phyloP scores from a whole-genome alignment of 2,329 filamentous ascomycete species.

The Neoarthrinium moseri region DNA sequence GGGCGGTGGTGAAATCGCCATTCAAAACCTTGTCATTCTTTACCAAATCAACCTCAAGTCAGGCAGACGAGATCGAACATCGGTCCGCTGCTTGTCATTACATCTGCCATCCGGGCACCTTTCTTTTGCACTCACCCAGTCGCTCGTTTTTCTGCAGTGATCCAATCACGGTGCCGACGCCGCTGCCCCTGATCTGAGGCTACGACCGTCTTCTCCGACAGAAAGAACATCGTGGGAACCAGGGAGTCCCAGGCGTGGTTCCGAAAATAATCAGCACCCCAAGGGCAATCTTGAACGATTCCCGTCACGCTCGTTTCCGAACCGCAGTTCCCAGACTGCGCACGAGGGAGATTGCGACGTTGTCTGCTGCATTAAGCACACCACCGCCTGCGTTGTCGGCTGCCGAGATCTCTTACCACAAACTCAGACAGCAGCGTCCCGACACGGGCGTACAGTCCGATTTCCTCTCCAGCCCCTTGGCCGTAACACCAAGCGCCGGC shows the following conservation, averaged over 20 bases:
- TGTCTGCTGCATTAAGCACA: background rate
- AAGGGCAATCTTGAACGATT: background rate
- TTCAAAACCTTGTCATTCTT: slow-evolving; percentile 21
- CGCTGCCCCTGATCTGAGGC: slow-evolving; percentile 26
- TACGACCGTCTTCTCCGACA: slow-evolving; percentile 26
- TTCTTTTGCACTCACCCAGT: slow-evolving; percentile 19
- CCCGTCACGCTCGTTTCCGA: slow-evolving; percentile 22
- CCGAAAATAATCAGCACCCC: slow-evolving; percentile 5
- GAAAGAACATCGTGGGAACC: slow-evolving; percentile 17
- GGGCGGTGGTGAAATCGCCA: slow-evolving; percentile 2
- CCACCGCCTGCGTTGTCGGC: background rate
- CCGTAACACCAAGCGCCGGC: slow-evolving; percentile 2
- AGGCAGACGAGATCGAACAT: background rate
- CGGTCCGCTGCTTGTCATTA: slow-evolving; percentile 7
- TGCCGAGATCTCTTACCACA: slow-evolving; percentile 1
- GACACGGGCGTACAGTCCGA: background rate
- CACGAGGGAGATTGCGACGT: slow-evolving; percentile 1
- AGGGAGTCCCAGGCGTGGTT: slow-evolving; percentile 16
- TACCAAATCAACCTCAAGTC: slow-evolving; percentile 7
- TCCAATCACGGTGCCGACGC: slow-evolving; percentile 20
- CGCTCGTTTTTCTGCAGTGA: slow-evolving; percentile 20
- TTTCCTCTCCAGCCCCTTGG: background rate
- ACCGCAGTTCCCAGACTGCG: slow-evolving; percentile 12
- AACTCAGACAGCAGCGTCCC: background rate
- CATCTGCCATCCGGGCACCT: slow-evolving; percentile 10